phyloP scores from a whole-genome alignment of 768 basidiomycete genomes.

The Lactarius pseudohatsudake region DNA sequence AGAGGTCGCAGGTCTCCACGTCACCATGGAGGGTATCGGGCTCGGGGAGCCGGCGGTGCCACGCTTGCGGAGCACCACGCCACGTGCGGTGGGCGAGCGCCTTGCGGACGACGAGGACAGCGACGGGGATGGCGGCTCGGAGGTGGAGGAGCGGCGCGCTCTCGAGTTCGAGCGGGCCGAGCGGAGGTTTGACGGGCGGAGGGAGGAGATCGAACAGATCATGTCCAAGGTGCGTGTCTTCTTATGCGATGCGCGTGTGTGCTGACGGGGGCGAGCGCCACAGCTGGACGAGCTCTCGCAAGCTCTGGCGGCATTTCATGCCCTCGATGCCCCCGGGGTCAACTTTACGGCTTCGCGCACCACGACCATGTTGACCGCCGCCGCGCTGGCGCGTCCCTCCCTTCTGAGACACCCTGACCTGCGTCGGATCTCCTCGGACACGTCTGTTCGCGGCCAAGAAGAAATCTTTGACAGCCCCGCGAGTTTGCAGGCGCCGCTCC shows the following conservation, averaged over 20 bases:
- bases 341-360: conserved; percentile 37
- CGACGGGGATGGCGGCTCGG: not conserved
- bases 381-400: conserved; percentile 31
- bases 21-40: conserved; percentile 71
- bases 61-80: conserved; percentile 8
- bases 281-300: conserved; percentile 58
- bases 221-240: conserved; percentile 61
- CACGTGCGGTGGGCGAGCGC: conserved; percentile 19
- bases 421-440: conserved; percentile 19
- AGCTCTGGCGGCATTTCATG: conserved; percentile 45
- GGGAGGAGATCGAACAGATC: conserved; percentile 64
- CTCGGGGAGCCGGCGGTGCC: conserved; percentile 22
- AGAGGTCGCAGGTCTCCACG: conserved; percentile 69
- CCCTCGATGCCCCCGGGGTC: conserved; percentile 43
- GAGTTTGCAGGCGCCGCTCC: conserved; percentile 31
- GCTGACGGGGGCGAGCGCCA: not conserved
- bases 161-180: conserved; percentile 68
- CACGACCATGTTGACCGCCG: conserved; percentile 36
- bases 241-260: not conserved
- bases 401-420: conserved; percentile 31
- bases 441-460: conserved; percentile 7
- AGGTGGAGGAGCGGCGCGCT: conserved; percentile 41
- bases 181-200: conserved; percentile 67
- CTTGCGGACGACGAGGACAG: conserved; percentile 15
- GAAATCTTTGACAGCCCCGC: conserved; percentile 37